These are phyloP conservation scores for Myxozyma udenii DNA, from an alignment of 805 yeast species.

Conservation along the genomic window DNA sequence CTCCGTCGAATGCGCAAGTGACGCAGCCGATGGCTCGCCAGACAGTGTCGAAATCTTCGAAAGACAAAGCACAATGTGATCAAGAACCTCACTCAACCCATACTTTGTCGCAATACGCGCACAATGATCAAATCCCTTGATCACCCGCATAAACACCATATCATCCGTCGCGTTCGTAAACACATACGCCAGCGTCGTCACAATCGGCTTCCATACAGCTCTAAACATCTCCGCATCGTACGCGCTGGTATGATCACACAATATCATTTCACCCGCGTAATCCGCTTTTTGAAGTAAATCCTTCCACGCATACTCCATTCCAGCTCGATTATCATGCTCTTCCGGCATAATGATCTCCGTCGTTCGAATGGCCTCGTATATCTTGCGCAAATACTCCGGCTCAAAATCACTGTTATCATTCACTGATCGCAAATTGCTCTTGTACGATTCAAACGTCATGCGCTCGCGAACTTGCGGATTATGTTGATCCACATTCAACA, in stretches of 20 bases:
- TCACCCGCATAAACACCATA: slow-evolving; percentile 78
- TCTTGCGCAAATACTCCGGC: slow-evolving; percentile 75
- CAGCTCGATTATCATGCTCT: slow-evolving; percentile 87
- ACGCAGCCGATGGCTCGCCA: slow-evolving; percentile 37
- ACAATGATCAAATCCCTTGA: slow-evolving; percentile 83
- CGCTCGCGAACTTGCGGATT: slow-evolving; percentile 81
- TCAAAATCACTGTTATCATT: slow-evolving; percentile 73
- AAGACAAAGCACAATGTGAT: slow-evolving; percentile 62
- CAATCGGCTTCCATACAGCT: slow-evolving; percentile 58
- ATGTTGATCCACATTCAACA: slow-evolving; percentile 93
- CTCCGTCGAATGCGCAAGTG: slow-evolving; percentile 26
- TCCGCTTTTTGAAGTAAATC: slow-evolving; percentile 35
- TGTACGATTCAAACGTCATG: slow-evolving; percentile 83
- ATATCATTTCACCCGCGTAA: slow-evolving; percentile 28
- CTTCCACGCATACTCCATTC: slow-evolving; percentile 75
- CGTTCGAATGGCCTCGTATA: slow-evolving; percentile 74
- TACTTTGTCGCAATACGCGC: slow-evolving; percentile 71
- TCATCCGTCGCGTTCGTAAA: slow-evolving; percentile 90
- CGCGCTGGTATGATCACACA: slow-evolving; percentile 37
- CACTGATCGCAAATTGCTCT: slow-evolving; percentile 74
- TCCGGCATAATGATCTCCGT: slow-evolving; percentile 97
- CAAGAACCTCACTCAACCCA: slow-evolving; percentile 55
- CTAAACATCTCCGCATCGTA: slow-evolving; percentile 74
- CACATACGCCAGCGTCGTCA: slow-evolving; percentile 68
- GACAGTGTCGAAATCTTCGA: slow-evolving; percentile 67